Conservation (phyloP, 495 filamentous ascomycete genomes). For the Penicillium egyptiacum region DNA sequence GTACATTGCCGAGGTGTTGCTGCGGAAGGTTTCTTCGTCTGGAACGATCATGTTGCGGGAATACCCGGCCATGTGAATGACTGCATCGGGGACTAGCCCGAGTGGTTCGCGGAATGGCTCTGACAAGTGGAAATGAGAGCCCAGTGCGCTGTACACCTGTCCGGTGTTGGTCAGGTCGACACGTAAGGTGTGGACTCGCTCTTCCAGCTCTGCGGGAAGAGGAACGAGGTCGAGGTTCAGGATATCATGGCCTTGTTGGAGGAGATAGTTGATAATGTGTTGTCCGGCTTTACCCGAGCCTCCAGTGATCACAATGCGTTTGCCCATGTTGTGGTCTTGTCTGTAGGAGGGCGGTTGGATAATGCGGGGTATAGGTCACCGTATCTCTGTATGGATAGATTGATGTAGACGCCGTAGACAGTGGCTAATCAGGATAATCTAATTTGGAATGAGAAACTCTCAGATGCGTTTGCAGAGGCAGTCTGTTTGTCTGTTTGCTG, state of each 20-base stretch:
- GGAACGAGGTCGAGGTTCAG: constrained; percentile 56
- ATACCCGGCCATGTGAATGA: constrained; percentile 63
- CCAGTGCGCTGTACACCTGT: constrained; percentile 59
- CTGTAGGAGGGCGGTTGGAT: neutral
- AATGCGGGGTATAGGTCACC: constrained; percentile 21
- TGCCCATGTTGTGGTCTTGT: constrained; percentile 24
- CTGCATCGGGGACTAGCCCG: constrained; percentile 51
- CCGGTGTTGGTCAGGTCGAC: constrained; percentile 58
- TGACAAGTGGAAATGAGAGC: constrained; percentile 54
- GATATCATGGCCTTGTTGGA: constrained; percentile 52
- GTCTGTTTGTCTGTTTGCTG: neutral
- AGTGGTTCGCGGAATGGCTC: constrained; percentile 44
- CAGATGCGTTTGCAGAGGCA: neutral
- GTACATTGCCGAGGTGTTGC: constrained; percentile 53
- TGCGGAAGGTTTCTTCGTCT: constrained; percentile 58
- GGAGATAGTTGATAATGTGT: constrained; percentile 55
- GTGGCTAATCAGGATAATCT: neutral
- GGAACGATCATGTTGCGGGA: constrained; percentile 62
- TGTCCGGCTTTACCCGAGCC: constrained; percentile 61
- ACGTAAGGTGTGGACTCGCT: constrained; percentile 55
- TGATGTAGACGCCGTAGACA: neutral
- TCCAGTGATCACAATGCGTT: constrained; percentile 57
- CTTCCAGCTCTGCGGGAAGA: constrained; percentile 42
- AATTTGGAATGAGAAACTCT: neutral
- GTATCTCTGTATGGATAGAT: neutral